A percentile compares a stretch with the other conserved stretches of the same genome.
These are phyloP conservation scores for Scheffersomyces parashehatae DNA, from an alignment of 1,139 yeast species.

Conservation along the genomic window DNA sequence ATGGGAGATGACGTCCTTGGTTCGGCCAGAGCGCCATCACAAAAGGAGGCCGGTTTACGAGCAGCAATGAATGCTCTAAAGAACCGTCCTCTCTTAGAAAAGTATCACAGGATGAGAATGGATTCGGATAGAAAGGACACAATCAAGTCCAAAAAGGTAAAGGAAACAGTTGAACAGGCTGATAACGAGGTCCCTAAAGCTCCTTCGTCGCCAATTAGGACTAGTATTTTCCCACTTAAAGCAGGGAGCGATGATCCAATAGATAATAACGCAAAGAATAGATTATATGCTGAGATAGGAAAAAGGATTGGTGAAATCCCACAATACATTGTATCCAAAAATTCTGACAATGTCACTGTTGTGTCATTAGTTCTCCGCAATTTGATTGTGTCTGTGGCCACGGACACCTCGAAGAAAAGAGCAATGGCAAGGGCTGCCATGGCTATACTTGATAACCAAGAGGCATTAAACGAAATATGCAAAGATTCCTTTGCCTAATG, in stretches of 20 bases:
- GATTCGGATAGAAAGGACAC: conserved; percentile 58
- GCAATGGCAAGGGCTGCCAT: conserved; percentile 52
- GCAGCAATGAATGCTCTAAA: conserved; percentile 73
- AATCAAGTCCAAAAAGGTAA: conserved; percentile 14
- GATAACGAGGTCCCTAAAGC: neutral
- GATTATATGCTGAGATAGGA: conserved; percentile 45
- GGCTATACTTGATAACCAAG: conserved; percentile 38
- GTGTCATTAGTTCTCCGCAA: conserved; percentile 42
- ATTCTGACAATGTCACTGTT: conserved; percentile 28
- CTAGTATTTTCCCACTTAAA: conserved; percentile 26
- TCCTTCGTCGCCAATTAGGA: conserved; percentile 3
- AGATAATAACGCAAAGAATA: conserved; percentile 40
- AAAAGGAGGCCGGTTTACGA: conserved; percentile 66
- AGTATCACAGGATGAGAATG: conserved; percentile 60
- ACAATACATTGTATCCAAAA: conserved; percentile 35
- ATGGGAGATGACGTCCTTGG: conserved; percentile 60
- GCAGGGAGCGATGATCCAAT: conserved; percentile 26
- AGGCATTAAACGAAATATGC: conserved; percentile 24
- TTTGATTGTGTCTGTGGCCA: conserved; percentile 36
- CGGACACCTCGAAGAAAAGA: conserved; percentile 42
- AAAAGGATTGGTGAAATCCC: conserved; percentile 42
- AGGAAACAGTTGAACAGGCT: neutral
- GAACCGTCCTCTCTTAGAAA: conserved; percentile 62
- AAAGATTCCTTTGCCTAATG: neutral
- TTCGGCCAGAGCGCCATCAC: conserved; percentile 58